A percentile compares a stretch with the other conserved stretches of the same genome.
Evolutionary conservation across 2,329 filamentous ascomycete species (phyloP).

Genomic region (Chaetomium strumarium): DNA sequence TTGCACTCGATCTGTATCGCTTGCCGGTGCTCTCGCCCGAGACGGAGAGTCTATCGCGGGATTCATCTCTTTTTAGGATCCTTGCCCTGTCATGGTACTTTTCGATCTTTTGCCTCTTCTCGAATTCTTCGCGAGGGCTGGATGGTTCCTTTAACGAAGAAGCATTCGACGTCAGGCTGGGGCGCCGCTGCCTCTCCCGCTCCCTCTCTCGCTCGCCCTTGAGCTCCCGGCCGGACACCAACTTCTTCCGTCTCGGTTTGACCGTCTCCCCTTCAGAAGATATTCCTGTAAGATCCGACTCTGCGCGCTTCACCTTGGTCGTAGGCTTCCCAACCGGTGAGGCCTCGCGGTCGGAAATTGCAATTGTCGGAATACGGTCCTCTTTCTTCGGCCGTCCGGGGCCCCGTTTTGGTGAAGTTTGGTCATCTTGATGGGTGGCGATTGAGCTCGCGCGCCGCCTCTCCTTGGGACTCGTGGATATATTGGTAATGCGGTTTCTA

Average conservation of each 20-base stretch:
- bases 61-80: slow-evolving; percentile 56
- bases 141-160: slow-evolving; percentile 48
- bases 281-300: slow-evolving; percentile 46
- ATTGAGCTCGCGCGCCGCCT: slow-evolving; percentile 43
- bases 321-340: slow-evolving; percentile 46
- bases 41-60: slow-evolving; percentile 47
- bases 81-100: slow-evolving; percentile 56
- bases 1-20: slow-evolving; percentile 53
- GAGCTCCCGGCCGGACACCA: slow-evolving; percentile 58
- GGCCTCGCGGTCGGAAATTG: slow-evolving; percentile 47
- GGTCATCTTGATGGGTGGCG: slow-evolving; percentile 41
- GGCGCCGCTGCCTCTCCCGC: slow-evolving; percentile 51
- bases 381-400: slow-evolving; percentile 52
- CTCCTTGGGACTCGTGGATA: slow-evolving; percentile 41
- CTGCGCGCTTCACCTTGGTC: slow-evolving; percentile 46
- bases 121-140: slow-evolving; percentile 49
- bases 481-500: slow-evolving; percentile 38
- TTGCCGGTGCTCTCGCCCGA: slow-evolving; percentile 50
- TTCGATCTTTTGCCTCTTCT: slow-evolving; percentile 45
- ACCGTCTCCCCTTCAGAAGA: slow-evolving; percentile 53
- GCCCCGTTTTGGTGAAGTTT: slow-evolving; percentile 44
- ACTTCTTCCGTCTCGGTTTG: slow-evolving; percentile 58
- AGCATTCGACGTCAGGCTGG: slow-evolving; percentile 51
- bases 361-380: slow-evolving; percentile 41
- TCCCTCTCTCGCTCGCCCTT: slow-evolving; percentile 55